Conservation (phyloP, 495 filamentous ascomycete species). For the Podospora anserina region DNA sequence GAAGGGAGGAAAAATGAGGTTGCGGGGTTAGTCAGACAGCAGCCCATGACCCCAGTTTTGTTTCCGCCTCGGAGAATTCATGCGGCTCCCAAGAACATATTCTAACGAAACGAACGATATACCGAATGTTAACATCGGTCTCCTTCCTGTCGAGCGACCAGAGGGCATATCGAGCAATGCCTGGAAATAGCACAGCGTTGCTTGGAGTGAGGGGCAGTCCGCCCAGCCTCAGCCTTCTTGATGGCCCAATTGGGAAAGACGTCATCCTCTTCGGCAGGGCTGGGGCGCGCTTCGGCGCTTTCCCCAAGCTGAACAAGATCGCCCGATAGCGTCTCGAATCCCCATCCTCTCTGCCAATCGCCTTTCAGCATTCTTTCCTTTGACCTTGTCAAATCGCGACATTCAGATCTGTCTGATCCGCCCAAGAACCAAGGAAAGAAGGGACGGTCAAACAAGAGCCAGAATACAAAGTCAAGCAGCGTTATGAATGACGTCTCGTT, state of each 20-base stretch:
- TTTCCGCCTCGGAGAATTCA: constrained; percentile 7
- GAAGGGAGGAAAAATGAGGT: neutral
- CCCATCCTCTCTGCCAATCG: constrained; percentile 9
- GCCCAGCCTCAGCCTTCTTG: constrained; percentile 4
- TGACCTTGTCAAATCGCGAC: constrained; percentile 10
- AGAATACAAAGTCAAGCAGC: neutral
- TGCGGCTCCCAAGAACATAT: neutral
- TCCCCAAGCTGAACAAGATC: constrained; percentile 24
- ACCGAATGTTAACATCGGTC: neutral
- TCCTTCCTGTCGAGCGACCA: neutral
- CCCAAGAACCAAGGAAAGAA: constrained; percentile 5
- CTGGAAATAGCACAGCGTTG: constrained; percentile 24
- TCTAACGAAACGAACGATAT: neutral
- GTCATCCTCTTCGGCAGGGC: constrained; percentile 23
- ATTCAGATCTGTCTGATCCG: constrained; percentile 14
- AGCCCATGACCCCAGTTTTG: neutral
- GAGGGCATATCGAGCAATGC: constrained; percentile 4
- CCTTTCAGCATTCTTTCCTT: neutral
- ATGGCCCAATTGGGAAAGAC: constrained; percentile 21
- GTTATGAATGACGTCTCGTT: constrained; percentile 14
- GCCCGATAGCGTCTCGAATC: constrained; percentile 7
- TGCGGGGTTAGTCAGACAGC: neutral
- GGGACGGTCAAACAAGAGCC: neutral
- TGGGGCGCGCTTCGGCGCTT: constrained; percentile 17
- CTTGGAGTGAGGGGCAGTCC: constrained; percentile 14